phyloP scores from a whole-genome alignment of 805 yeast species.

The Metschnikowia hibisci region DNA sequence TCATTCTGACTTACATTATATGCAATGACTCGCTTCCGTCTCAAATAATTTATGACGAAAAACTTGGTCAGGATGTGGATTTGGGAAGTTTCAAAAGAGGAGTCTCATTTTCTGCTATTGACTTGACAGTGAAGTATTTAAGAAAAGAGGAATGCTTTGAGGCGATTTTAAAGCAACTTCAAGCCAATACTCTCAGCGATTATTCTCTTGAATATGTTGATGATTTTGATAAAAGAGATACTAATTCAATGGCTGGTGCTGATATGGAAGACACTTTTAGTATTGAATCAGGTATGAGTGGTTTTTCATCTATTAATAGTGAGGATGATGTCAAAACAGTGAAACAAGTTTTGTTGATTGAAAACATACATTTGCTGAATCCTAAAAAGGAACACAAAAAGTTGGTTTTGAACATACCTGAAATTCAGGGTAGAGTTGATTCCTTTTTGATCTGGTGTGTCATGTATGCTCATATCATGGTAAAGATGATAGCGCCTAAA shows the following conservation, averaged over 20 bases:
- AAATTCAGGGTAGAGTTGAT: constrained; percentile 36
- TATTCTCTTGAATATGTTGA: constrained; percentile 31
- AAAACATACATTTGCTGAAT: constrained; percentile 26
- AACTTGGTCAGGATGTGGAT: constrained; percentile 25
- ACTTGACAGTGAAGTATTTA: constrained; percentile 22
- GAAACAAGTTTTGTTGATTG: constrained; percentile 30
- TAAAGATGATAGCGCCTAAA: constrained; percentile 33
- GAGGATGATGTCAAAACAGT: constrained; percentile 23
- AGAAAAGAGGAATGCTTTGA: constrained; percentile 20
- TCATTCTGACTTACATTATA: constrained; percentile 31
- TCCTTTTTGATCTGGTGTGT: constrained; percentile 41
- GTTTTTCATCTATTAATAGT: constrained; percentile 9
- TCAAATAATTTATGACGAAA: constrained; percentile 23
- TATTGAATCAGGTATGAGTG: constrained; percentile 19
- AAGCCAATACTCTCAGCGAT: constrained; percentile 38
- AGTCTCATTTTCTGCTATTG: constrained; percentile 26
- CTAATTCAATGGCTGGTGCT: constrained; percentile 17
- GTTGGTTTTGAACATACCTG: constrained; percentile 30
- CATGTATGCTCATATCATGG: constrained; percentile 34
- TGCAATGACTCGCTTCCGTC: constrained; percentile 41
- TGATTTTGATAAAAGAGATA: constrained; percentile 30
- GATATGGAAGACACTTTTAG: constrained; percentile 33
- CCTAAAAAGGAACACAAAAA: constrained; percentile 24
- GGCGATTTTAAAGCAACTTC: constrained; percentile 20
- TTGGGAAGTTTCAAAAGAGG: constrained; percentile 38